Evolutionary conservation across 257 asterid genomes (phyloP), one percentile per base, ranked within the genome.

Genomic region (Solanum tarijense): DNA sequence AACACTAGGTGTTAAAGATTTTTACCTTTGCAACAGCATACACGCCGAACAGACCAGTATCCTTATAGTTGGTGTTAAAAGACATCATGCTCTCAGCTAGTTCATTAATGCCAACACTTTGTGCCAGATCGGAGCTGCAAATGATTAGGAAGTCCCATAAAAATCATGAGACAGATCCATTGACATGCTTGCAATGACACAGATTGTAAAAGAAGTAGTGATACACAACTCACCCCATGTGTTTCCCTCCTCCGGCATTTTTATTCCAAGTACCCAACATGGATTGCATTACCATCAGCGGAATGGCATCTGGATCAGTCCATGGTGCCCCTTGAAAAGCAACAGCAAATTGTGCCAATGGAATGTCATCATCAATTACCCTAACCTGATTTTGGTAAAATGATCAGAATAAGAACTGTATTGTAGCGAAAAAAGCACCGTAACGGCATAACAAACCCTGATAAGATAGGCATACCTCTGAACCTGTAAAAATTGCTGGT

Each of bases 271-370:
- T 91, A 60, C 98, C 98, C 90, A 95, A 79, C 96, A 95, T 91
- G 0, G 98, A 89, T 84, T 96, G 98, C 94, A 96, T 96, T 74
- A 95, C 95, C 98, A 95, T 95, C 89, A 96, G 91, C 39, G 98
- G 93, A 91, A 96, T 89, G 68, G 98, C 92, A 94, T 95, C 98
- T 35, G 96, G 98, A 91, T 96, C 98, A 5, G 96, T 95, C 98
- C 98, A 96, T 9, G 98, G 93, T 21, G 98, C 96, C 89, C 98
- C 98, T 91, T 96, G 98, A 93, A 95, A 95, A 86, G 98, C 98
- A 90, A 96, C 93, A 7, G 95, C 96, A 83, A 96, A 94, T 87
- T 96, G 96, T 74, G 98, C 98, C 66, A 93, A 93, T 1, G 96
- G 96, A 66, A 92, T 81, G 88, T 95, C 98, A 29, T 96, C 98